A percentile compares a stretch with the other conserved stretches of the same genome.
Conservation (phyloP, 2,329 filamentous ascomycete species). For the Ophiostoma piceae region DNA sequence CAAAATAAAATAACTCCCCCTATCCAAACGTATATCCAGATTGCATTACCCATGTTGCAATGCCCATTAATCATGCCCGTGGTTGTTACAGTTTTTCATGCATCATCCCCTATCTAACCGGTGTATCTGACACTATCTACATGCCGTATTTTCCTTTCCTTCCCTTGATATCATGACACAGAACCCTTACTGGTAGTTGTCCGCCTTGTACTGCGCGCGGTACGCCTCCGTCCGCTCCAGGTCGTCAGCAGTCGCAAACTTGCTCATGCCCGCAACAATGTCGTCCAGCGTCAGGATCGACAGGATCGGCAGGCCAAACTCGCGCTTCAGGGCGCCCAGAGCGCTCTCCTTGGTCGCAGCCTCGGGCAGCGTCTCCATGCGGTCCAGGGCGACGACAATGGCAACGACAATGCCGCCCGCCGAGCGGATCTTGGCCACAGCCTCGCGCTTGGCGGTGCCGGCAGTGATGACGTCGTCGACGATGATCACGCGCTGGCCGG, state of each 20-base stretch:
- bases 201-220: slow-evolving; percentile 59
- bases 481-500: slow-evolving; percentile 80
- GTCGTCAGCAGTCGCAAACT: slow-evolving; percentile 56
- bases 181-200: slow-evolving; percentile 31
- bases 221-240: slow-evolving; percentile 68
- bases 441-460: slow-evolving; percentile 88
- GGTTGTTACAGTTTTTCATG: slow-evolving; percentile 12
- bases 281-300: slow-evolving; percentile 81
- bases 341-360: slow-evolving; percentile 66
- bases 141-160: not conserved
- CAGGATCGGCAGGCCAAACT: slow-evolving; percentile 77
- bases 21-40: slow-evolving; percentile 1
- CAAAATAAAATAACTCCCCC: slow-evolving; percentile 11
- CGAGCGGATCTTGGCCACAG: slow-evolving; percentile 79
- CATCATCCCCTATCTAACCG: slow-evolving; percentile 1
- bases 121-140: slow-evolving; percentile 7
- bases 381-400: slow-evolving; percentile 82
- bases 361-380: slow-evolving; percentile 71
- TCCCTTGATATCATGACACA: not conserved
- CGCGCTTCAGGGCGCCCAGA: slow-evolving; percentile 77
- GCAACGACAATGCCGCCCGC: slow-evolving; percentile 82
- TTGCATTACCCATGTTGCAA: not conserved
- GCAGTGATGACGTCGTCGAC: slow-evolving; percentile 97
- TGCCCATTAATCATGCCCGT: slow-evolving; percentile 6
- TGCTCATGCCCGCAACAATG: slow-evolving; percentile 65